These are phyloP conservation scores for Liquidambar formosana DNA, from an alignment of 164 flowering plant genomes.

Conservation along the genomic window DNA sequence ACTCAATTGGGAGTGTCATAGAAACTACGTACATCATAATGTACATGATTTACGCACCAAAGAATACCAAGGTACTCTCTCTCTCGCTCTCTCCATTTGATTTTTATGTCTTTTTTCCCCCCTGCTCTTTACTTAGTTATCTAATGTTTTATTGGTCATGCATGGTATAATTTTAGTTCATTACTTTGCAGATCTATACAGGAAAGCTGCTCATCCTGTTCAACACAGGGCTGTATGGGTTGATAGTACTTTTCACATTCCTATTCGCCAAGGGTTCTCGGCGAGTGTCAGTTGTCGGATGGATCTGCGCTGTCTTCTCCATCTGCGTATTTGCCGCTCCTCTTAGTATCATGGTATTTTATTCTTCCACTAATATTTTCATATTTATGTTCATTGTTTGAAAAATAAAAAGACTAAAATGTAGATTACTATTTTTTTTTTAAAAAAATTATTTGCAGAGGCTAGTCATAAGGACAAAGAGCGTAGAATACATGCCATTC, in stretches of 20 bases:
- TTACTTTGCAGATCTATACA: slow-evolving; percentile 48
- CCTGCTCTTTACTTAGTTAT: background rate
- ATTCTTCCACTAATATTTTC: background rate
- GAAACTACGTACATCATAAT: slow-evolving; percentile 51
- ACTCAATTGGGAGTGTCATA: slow-evolving; percentile 45
- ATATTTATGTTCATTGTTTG: background rate
- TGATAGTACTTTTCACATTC: slow-evolving; percentile 38
- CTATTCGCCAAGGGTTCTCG: slow-evolving; percentile 19
- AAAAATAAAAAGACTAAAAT: background rate
- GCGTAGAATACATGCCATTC: slow-evolving; percentile 80
- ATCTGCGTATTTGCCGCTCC: slow-evolving; percentile 74
- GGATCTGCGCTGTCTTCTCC: slow-evolving; percentile 64
- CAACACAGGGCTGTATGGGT: slow-evolving; percentile 35
- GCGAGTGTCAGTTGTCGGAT: slow-evolving; percentile 47
- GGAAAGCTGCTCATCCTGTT: slow-evolving; percentile 42
- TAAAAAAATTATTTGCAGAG: slow-evolving; percentile 39
- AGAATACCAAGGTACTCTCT: slow-evolving; percentile 35
- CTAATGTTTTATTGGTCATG: too few relatives aligned
- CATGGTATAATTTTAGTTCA: background rate
- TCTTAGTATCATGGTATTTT: slow-evolving; percentile 63
- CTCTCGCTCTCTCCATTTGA: slow-evolving; percentile 3
- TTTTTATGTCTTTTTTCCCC: too few relatives aligned
- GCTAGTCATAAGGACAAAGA: slow-evolving; percentile 63
- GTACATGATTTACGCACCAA: slow-evolving; percentile 64
- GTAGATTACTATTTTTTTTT: background rate